These are phyloP conservation scores for Talaromyces sp. DNA, from an alignment of 2,329 filamentous ascomycete genomes.

Conservation along the genomic window DNA sequence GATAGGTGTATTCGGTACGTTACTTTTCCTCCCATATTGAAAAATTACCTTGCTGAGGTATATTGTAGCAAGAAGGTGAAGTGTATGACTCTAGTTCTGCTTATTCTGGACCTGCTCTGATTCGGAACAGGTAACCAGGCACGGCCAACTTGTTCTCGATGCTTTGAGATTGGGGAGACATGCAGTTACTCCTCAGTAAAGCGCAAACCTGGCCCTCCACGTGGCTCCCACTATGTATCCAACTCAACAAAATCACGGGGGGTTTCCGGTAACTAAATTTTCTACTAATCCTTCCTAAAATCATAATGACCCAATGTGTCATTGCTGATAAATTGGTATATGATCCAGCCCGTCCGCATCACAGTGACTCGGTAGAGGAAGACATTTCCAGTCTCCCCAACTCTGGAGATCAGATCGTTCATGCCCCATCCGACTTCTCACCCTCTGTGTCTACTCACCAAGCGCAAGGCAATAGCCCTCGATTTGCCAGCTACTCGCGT, in stretches of 20 bases:
- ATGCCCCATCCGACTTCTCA: background rate
- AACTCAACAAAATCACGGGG: background rate
- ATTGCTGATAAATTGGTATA: background rate
- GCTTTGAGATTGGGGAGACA: constrained; percentile 20
- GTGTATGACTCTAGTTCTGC: background rate
- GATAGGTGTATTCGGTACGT: constrained; percentile 15
- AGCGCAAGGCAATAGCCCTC: background rate
- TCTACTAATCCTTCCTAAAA: background rate
- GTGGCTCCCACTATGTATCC: constrained; percentile 18
- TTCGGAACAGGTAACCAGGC: constrained; percentile 23
- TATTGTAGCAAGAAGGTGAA: constrained; percentile 1
- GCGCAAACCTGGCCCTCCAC: constrained; percentile 27
- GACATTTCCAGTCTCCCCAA: background rate
- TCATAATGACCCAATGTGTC: background rate
- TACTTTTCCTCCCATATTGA: background rate
- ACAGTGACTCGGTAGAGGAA: background rate
- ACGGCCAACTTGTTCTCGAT: constrained; percentile 30
- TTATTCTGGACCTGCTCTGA: background rate
- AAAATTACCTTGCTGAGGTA: background rate
- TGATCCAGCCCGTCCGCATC: background rate
- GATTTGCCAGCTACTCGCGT: background rate
- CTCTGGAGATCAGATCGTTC: background rate
- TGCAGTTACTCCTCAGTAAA: constrained; percentile 27
- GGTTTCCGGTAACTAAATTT: background rate
- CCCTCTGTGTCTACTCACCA: background rate